phyloP scores from a whole-genome alignment of 805 yeast genomes.

The Saccharomycopsis babjevae region DNA sequence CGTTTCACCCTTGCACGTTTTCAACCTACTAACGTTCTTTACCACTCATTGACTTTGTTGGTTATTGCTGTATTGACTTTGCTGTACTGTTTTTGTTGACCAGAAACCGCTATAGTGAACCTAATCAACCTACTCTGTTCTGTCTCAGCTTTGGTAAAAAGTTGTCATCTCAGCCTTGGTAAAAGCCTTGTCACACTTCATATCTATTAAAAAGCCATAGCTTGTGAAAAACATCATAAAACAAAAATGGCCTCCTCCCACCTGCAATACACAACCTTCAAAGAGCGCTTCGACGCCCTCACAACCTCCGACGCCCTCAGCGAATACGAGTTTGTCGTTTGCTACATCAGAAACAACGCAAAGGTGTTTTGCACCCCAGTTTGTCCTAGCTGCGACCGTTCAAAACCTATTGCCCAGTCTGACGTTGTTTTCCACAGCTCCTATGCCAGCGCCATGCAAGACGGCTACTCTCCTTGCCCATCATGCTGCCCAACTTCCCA shows the following conservation, averaged over 20 bases:
- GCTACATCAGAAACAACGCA: conserved; percentile 30
- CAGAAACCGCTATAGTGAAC: too few species aligned
- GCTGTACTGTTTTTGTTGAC: too few species aligned
- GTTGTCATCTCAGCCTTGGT: too few species aligned
- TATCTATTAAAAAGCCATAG: too few species aligned
- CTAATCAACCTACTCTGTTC: too few species aligned
- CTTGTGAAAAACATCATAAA: too few species aligned
- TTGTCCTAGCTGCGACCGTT: conserved; percentile 41
- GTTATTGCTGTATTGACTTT: too few species aligned
- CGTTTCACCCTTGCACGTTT: too few species aligned
- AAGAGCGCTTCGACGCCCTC: not conserved
- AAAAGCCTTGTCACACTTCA: too few species aligned
- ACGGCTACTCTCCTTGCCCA: conserved; percentile 43
- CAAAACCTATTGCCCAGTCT: conserved; percentile 29
- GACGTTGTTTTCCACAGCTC: conserved; percentile 38
- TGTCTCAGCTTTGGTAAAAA: too few species aligned
- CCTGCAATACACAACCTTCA: not conserved
- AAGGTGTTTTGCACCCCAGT: conserved; percentile 47
- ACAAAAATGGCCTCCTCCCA: not conserved
- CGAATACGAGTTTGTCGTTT: conserved; percentile 37
- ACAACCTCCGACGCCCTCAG: not conserved
- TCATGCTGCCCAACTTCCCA: conserved; percentile 40
- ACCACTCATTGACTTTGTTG: too few species aligned
- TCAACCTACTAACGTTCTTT: too few species aligned
- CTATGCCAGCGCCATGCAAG: conserved; percentile 31